Evolutionary conservation across 495 filamentous ascomycete species (phyloP).

Genomic region (Penicillium paradoxum): DNA sequence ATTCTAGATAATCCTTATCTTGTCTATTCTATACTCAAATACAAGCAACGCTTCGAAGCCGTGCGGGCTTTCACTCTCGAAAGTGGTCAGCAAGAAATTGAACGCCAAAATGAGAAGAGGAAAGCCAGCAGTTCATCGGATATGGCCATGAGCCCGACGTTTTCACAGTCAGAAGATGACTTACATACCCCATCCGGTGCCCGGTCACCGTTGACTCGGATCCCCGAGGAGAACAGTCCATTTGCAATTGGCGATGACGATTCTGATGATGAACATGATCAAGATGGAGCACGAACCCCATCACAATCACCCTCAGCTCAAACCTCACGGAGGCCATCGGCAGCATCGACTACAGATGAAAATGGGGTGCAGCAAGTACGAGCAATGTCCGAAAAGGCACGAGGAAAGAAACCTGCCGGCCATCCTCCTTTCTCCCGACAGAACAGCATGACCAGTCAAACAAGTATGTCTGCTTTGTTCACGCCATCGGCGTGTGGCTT

Average conservation of each 20-base stretch:
- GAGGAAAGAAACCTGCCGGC: conserved; percentile 93
- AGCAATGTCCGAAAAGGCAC: conserved; percentile 96
- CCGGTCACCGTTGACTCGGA: conserved; percentile 61
- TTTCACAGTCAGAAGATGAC: conserved; percentile 64
- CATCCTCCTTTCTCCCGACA: conserved; percentile 81
- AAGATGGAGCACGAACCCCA: conserved; percentile 54
- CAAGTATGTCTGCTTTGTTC: conserved; percentile 56
- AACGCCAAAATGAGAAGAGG: conserved; percentile 65
- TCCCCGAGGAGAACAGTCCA: conserved; percentile 73
- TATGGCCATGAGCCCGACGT: conserved; percentile 29
- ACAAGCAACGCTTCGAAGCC: conserved; percentile 79
- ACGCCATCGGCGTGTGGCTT: conserved; percentile 55
- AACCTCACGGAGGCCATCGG: conserved; percentile 65
- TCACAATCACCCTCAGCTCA: conserved; percentile 65
- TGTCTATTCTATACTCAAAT: conserved; percentile 73
- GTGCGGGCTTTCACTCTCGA: conserved; percentile 92
- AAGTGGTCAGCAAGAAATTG: conserved; percentile 88
- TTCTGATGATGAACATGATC: conserved; percentile 64
- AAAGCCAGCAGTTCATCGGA: conserved; percentile 57
- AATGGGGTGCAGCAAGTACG: conserved; percentile 82
- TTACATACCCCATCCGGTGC: conserved; percentile 59
- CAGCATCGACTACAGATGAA: conserved; percentile 70
- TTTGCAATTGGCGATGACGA: conserved; percentile 92
- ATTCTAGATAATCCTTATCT: conserved; percentile 73
- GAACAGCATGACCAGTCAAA: conserved; percentile 82